These are phyloP conservation scores for Lasiosphaeriaceae sp. DNA, from an alignment of 495 filamentous ascomycete species.

Conservation along the genomic window DNA sequence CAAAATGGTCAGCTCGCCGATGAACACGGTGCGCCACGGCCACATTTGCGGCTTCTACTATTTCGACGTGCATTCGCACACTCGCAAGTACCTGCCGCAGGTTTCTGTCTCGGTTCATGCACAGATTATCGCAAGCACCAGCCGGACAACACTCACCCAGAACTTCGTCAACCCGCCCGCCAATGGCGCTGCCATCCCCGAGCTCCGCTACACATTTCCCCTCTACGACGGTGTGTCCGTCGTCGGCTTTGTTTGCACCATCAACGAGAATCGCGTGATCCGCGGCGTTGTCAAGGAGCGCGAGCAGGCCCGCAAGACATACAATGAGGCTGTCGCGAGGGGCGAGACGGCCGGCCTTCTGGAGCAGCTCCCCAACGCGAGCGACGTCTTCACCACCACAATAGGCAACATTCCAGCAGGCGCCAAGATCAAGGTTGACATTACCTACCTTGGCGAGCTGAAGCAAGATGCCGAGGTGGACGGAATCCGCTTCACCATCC, in stretches of 20 bases:
- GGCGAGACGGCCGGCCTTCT: slow-evolving; percentile 60
- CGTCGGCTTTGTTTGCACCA: slow-evolving; percentile 55
- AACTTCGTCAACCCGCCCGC: slow-evolving; percentile 51
- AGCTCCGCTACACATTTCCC: slow-evolving; percentile 60
- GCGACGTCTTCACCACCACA: slow-evolving; percentile 61
- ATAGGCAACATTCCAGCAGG: slow-evolving; percentile 60
- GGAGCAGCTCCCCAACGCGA: slow-evolving; percentile 52
- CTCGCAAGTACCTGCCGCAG: slow-evolving; percentile 47
- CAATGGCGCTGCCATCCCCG: slow-evolving; percentile 26
- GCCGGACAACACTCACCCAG: slow-evolving; percentile 56
- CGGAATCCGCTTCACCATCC: slow-evolving; percentile 62
- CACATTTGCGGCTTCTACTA: not conserved
- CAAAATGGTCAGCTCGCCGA: too few species aligned
- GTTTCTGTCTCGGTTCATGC: slow-evolving; percentile 46
- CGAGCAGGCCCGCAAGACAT: slow-evolving; percentile 50
- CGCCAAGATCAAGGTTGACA: slow-evolving; percentile 49
- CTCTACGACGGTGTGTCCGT: slow-evolving; percentile 65
- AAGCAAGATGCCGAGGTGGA: slow-evolving; percentile 61
- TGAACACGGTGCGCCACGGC: not conserved
- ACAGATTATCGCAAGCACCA: slow-evolving; percentile 48
- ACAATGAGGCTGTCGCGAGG: slow-evolving; percentile 48
- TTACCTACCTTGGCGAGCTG: slow-evolving; percentile 64
- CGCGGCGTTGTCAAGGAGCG: slow-evolving; percentile 60
- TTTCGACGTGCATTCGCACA: not conserved
- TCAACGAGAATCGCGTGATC: slow-evolving; percentile 47